These are phyloP conservation scores for Juglanconis oblonga DNA, from an alignment of 2,329 filamentous ascomycete species.

Conservation along the genomic window DNA sequence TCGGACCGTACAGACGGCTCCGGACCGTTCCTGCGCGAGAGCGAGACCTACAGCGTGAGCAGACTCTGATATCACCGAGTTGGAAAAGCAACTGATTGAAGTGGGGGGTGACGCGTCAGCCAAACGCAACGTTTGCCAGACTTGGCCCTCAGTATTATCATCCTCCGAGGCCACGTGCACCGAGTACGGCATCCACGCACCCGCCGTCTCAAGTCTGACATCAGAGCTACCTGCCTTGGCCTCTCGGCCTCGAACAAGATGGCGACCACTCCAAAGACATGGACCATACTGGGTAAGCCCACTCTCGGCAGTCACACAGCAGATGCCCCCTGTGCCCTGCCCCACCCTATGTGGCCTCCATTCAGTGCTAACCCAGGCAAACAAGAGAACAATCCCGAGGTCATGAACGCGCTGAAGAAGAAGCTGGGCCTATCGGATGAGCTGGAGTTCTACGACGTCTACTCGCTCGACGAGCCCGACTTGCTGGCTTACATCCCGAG, in stretches of 20 bases:
- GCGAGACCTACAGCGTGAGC: neutral
- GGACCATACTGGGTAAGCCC: constrained; percentile 16
- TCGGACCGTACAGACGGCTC: neutral
- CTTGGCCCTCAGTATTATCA: neutral
- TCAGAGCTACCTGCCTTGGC: constrained; percentile 7
- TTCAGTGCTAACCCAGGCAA: constrained; percentile 1
- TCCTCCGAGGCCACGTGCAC: neutral
- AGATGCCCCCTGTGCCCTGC: neutral
- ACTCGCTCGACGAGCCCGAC: constrained; percentile 72
- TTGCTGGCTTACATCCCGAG: constrained; percentile 75
- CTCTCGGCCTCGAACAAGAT: constrained; percentile 11
- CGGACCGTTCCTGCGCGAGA: neutral
- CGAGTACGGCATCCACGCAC: neutral
- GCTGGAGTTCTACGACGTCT: constrained; percentile 79
- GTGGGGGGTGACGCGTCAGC: neutral
- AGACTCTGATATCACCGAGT: neutral
- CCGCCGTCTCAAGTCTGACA: constrained; percentile 9
- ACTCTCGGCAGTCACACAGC: neutral
- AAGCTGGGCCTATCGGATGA: constrained; percentile 66
- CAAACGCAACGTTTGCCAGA: neutral
- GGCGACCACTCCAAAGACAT: constrained; percentile 9
- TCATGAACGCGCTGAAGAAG: constrained; percentile 70
- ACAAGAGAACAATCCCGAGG: constrained; percentile 65
- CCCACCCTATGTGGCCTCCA: neutral
- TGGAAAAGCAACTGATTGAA: neutral